Percentiles rank a stretch among this genome's conserved stretches.
These are phyloP conservation scores for Waltergamsia citrina DNA, from an alignment of 2,329 filamentous ascomycete species.

Conservation along the genomic window DNA sequence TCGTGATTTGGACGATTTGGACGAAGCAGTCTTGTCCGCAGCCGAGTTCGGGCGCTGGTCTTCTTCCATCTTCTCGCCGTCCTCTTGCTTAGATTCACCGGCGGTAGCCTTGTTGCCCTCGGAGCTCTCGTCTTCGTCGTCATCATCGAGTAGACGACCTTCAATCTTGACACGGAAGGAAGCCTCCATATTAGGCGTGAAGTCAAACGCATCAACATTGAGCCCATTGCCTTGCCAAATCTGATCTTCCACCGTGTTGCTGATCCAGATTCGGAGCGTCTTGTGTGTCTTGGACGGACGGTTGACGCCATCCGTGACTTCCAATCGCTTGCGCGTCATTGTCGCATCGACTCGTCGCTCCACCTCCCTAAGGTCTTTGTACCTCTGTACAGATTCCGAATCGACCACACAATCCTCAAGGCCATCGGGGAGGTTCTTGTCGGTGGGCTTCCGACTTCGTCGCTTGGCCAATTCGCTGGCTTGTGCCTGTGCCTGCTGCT, in stretches of 20 bases:
- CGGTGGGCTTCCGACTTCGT: conserved; percentile 80
- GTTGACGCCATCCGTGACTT: conserved; percentile 75
- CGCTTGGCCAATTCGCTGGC: conserved; percentile 64
- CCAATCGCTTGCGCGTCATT: conserved; percentile 88
- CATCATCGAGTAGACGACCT: conserved; percentile 69
- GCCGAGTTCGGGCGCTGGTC: conserved; percentile 21
- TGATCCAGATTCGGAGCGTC: conserved; percentile 88
- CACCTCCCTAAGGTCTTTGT: conserved; percentile 74
- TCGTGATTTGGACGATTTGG: conserved; percentile 36
- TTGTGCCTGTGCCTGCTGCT: conserved; percentile 30
- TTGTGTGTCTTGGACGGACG: conserved; percentile 70
- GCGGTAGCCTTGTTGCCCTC: conserved; percentile 31
- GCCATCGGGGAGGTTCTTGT: conserved; percentile 89
- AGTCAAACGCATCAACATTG: conserved; percentile 71
- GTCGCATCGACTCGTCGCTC: conserved; percentile 85
- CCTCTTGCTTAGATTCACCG: conserved; percentile 26
- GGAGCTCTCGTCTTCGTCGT: conserved; percentile 50
- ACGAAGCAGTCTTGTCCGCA: conserved; percentile 20
- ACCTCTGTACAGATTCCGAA: conserved; percentile 68
- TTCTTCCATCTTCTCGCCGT: conserved; percentile 12
- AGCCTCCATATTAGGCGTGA: conserved; percentile 65
- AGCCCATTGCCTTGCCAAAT: conserved; percentile 72
- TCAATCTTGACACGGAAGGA: conserved; percentile 89
- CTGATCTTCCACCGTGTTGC: conserved; percentile 89
- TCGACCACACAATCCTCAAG: conserved; percentile 73